Evolutionary conservation across 805 yeast species (phyloP).

Genomic region (Gaillardinia entomophila): DNA sequence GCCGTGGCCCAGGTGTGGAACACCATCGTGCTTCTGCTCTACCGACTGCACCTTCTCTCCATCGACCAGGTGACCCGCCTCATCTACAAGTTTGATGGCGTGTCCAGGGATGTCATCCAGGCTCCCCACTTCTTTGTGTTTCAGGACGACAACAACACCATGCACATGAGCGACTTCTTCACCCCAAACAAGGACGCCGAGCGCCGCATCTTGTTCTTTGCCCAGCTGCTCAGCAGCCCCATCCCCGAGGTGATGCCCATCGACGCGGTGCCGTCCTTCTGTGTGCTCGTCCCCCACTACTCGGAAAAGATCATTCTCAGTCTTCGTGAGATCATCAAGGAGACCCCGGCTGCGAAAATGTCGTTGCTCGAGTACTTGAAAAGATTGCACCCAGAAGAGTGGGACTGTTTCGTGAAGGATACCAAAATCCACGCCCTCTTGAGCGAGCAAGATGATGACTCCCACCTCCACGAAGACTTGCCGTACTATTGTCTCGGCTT

Average conservation of each 20-base stretch:
- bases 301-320: slow-evolving; percentile 43
- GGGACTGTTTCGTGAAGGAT: slow-evolving; percentile 77
- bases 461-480: slow-evolving; percentile 47
- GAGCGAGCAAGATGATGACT: slow-evolving; percentile 1
- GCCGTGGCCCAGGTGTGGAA: slow-evolving; percentile 13
- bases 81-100: slow-evolving; percentile 11
- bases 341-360: slow-evolving; percentile 38
- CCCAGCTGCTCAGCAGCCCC: slow-evolving; percentile 45
- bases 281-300: slow-evolving; percentile 49
- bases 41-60: slow-evolving; percentile 35
- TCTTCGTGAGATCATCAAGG: slow-evolving; percentile 42
- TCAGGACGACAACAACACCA: slow-evolving; percentile 40
- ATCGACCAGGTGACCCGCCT: slow-evolving; percentile 35
- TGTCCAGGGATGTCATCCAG: slow-evolving; percentile 9
- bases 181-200: slow-evolving; percentile 45
- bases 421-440: slow-evolving; percentile 42
- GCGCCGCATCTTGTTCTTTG: slow-evolving; percentile 47
- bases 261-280: slow-evolving; percentile 44
- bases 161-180: slow-evolving; percentile 34
- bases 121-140: slow-evolving; percentile 43
- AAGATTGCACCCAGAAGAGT: slow-evolving; percentile 64
- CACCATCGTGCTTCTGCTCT: slow-evolving; percentile 9
- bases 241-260: slow-evolving; percentile 45
- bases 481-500: slow-evolving; percentile 74
- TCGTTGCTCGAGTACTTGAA: slow-evolving; percentile 77